phyloP scores from a whole-genome alignment of 805 yeast genomes.

The Peterozyma toletana region DNA sequence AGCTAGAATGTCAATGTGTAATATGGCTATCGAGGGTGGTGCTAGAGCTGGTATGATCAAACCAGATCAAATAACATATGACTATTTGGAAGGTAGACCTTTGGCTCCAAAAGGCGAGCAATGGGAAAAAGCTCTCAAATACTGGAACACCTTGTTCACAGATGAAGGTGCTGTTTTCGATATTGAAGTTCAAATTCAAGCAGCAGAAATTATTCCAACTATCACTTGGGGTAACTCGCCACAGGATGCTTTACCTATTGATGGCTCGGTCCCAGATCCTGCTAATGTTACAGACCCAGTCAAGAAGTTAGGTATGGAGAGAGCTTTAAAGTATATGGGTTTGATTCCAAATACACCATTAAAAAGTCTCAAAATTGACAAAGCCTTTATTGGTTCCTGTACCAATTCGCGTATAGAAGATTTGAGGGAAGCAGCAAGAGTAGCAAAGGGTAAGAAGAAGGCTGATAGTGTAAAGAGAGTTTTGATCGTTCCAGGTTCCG shows the following conservation, averaged over 20 bases:
- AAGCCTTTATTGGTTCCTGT: constrained; percentile 97
- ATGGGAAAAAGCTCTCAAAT: constrained; percentile 89
- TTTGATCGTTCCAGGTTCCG: constrained; percentile 96
- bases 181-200: constrained; percentile 71
- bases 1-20: constrained; percentile 99
- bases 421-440: constrained; percentile 89
- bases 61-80: constrained; percentile 86
- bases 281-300: constrained; percentile 62
- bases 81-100: constrained; percentile 89
- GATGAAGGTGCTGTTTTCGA: constrained; percentile 92
- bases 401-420: constrained; percentile 98
- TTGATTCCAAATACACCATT: constrained; percentile 77
- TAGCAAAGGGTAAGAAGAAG: constrained; percentile 82
- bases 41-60: constrained; percentile 99
- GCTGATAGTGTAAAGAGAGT: constrained; percentile 78
- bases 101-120: constrained; percentile 89
- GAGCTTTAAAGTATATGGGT: constrained; percentile 92
- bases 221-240: constrained; percentile 99
- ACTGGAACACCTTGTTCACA: constrained; percentile 84
- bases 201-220: constrained; percentile 86
- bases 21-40: constrained; percentile 98
- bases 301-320: constrained; percentile 76
- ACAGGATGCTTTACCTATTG: constrained; percentile 95
- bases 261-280: constrained; percentile 90
- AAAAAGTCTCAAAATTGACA: constrained; percentile 70